These are phyloP conservation scores for Cytospora piceicola DNA, from an alignment of 2,329 filamentous ascomycete species.

Conservation along the genomic window DNA sequence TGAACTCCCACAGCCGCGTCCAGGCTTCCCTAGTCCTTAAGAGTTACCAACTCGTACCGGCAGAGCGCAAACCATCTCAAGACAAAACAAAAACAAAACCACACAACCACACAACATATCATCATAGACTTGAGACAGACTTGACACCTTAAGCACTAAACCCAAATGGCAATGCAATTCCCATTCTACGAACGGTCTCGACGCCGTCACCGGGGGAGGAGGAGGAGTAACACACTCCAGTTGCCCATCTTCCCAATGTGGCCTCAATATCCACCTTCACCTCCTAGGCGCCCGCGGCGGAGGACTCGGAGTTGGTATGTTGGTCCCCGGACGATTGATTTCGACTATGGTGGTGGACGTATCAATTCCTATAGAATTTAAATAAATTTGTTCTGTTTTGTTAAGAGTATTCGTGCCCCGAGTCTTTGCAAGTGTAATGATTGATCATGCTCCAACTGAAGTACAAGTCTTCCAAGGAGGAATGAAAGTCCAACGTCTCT, in stretches of 20 bases:
- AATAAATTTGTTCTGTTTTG: not conserved
- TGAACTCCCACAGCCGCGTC: not conserved
- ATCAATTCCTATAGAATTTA: not conserved
- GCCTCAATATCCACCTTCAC: not conserved
- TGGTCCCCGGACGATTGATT: not conserved
- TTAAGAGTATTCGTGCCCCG: not conserved
- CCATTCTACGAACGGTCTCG: not conserved
- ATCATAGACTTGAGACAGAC: not conserved
- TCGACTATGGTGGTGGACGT: not conserved
- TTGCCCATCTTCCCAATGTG: not conserved
- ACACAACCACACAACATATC: not conserved
- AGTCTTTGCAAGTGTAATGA: not conserved
- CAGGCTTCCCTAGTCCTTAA: not conserved
- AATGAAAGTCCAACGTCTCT: too few relatives aligned
- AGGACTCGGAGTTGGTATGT: not conserved
- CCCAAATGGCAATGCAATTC: not conserved
- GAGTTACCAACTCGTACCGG: not conserved
- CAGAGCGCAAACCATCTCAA: not conserved
- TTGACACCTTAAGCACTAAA: not conserved
- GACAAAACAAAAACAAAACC: not conserved
- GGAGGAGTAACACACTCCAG: not conserved
- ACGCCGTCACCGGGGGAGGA: not conserved
- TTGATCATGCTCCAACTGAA: too few relatives aligned
- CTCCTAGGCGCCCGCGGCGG: not conserved
- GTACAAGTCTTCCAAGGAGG: too few relatives aligned